Base-by-base conservation (phyloP, 768 basidiomycete genomes). In the Trametes cingulata region DNA sequence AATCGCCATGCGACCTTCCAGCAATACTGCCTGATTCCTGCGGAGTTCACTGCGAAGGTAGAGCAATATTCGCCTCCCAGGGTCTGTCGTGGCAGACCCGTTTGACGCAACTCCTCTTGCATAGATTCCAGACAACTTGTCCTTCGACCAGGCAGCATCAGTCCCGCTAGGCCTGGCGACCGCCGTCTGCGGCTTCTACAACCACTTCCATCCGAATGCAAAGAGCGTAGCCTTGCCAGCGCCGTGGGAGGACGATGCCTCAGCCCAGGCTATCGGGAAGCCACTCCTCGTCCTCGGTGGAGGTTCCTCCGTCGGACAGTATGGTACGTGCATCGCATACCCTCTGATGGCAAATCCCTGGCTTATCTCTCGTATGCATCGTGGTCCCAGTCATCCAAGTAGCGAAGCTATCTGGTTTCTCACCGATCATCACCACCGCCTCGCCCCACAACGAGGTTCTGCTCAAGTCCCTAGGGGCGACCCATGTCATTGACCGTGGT, bases 91-190 rank as follows among this genome's bases (percentile, higher is more conserved):
- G 4, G 29, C 10, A 33, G 29, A 33, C 29, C 29, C 6, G 29
- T 10, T 33, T 33, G 29, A 33, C 29, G 29, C 29, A 33, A 33
- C 29, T 4, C 29, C 29, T 33, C 6, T 10, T 5, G 10, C 29
- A 33, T 10, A 72, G 67, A 63, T 76, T 15, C 75, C 74, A 0
- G 48, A 59, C 5, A 67, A 67, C 35, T 45, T 75, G 22, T 62
- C 69, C 0, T 69, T 74, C 49, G 74, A 74, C 8, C 36, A 72
- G 33, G 76, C 73, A 0, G 58, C 71, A 1, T 63, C 73, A 1
- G 58, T 76, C 8, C 74, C 75, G 6, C 64, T 73, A 12, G 70
- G 62, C 0, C 61, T 74, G 15, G 69, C 65, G 6, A 75, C 74
- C n/a, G 71, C 70, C 2, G 66, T 71, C 1, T 33, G 65, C 10